Evolutionary conservation across 1,139 yeast genomes (phyloP), one percentile per base, ranked within the genome.

Genomic region (Lodderomyces beijingensis): DNA sequence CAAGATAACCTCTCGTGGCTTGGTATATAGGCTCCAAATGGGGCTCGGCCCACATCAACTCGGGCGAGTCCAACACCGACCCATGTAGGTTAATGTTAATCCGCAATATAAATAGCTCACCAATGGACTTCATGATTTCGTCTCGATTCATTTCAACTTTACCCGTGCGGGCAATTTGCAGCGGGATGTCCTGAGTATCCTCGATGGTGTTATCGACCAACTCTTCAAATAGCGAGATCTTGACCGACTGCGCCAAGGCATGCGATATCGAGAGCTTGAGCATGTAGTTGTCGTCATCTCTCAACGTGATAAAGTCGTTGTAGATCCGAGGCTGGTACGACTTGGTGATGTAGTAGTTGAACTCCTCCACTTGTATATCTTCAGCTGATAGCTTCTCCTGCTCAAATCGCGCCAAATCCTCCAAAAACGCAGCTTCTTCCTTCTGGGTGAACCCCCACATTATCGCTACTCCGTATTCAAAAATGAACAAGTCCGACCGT

Each of bases 1-100:
- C 97, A 44, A 89, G 62, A 54, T 91, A 91, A 0, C 96, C 96
- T 52, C 97, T 75, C 2, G 95, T 86, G 0, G 97, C 96, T 55
- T 88, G 96, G 57, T 91, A 91, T 36, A 89, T 88, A 1, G 98
- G 98, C 54, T 91, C 97, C 39, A 91, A 65, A 50, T 89, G 96
- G 1, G 98, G 98, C 52, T 91, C 97, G 0, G 96, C 80, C 98
- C 98, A 91, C 96, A 91, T 88, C 38, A 91, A 74, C 55, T 91
- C 97, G 0, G 98, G 98, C 1, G 95, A 85, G 54, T 91, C 98
- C 42, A 91, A 64, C 15, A 91, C 93, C 2, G 96, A 87, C 1
- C 97, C 97, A 59, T 91, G 97, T 41, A 91, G 65, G 51, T 91
- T 91, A 44, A 88, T 86, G 55, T 84, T 87, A 38, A 91, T 91